Conservation (phyloP, 2,329 filamentous ascomycete genomes). For the Tympanopsis confertula region DNA sequence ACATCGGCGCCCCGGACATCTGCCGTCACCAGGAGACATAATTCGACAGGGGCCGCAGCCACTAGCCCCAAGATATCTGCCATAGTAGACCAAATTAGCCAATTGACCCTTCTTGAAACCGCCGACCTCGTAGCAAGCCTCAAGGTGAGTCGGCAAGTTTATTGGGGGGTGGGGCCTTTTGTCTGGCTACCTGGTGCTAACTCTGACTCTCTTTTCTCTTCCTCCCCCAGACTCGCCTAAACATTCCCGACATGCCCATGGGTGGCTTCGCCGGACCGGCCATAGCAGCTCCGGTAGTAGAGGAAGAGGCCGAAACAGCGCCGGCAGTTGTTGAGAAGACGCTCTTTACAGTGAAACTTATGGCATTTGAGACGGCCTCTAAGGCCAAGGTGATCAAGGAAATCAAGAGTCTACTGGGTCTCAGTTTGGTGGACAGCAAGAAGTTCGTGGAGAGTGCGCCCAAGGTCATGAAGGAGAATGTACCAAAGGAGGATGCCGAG, state of each 20-base stretch:
- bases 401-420: slow-evolving; percentile 85
- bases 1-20: slow-evolving; percentile 32
- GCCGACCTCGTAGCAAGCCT: slow-evolving; percentile 87
- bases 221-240: slow-evolving; percentile 63
- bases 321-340: slow-evolving; percentile 90
- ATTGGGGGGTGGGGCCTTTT: slow-evolving; percentile 3
- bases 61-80: slow-evolving; percentile 80
- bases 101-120: slow-evolving; percentile 94
- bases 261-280: slow-evolving; percentile 69
- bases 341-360: slow-evolving; percentile 88
- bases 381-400: slow-evolving; percentile 99
- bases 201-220: slow-evolving; percentile 1
- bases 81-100: slow-evolving; percentile 97
- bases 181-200: background rate
- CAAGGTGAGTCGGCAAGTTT: slow-evolving; percentile 52
- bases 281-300: slow-evolving; percentile 49
- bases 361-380: slow-evolving; percentile 72
- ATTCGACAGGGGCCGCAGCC: slow-evolving; percentile 65
- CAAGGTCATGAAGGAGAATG: slow-evolving; percentile 97
- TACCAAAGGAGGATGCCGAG: slow-evolving; percentile 96
- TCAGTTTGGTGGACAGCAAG: slow-evolving; percentile 97
- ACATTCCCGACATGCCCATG: slow-evolving; percentile 94
- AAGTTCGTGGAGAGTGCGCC: slow-evolving; percentile 98
- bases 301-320: slow-evolving; percentile 80
- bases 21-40: slow-evolving; percentile 61